Base-by-base conservation (phyloP, 306 rosid genomes). In the Glycine tomentella region DNA sequence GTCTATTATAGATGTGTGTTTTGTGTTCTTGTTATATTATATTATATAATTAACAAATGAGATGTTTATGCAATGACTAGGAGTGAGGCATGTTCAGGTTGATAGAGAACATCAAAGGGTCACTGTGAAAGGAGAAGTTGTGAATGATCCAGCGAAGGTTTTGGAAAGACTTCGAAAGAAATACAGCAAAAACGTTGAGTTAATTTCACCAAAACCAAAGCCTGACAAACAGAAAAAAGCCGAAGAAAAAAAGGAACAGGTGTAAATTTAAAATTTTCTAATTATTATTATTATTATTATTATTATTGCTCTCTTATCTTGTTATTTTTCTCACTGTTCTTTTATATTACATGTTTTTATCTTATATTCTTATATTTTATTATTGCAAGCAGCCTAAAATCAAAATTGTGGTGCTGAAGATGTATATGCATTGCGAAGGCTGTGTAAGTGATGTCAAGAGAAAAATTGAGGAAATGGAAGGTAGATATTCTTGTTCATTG, bases 381-480 rank as follows among this genome's bases (percentile, higher is more conserved):
- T 16, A 44, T 12, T 61, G 58, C 34, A 56, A 69, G 15, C 52
- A 81, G 91, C 52, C 64, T 45, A 83, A 62, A 14, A 16, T 83
- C n/a, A 95, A 87, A 73, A 80, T 68, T 25, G 76, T 87, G 74
- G 90, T 78, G 83, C 94, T 95, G 63, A 90, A 91, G 84, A 85
- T 85, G 86, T 72, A 57, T 52, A 81, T 95, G 55, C 93, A 93
- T 63, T 95, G 99, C 9, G 84, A 90, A 72, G 98, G 92, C 6
- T 95, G 99, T 85, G 91, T 10, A 36, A 81, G 8, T 20, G 98
- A 93, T 74, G 57, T 93, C 44, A 87, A 87, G 84, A 80, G 67
- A 69, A 53, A 20, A 51, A 75, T 95, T 80, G 78, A 75, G 80
- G 89, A 75, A 83, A 83, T 93, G 83, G 77, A 82, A 84, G 98